Evolutionary conservation across 208 protist genomes (phyloP).

Genomic region (Strigomonas culicis): DNA sequence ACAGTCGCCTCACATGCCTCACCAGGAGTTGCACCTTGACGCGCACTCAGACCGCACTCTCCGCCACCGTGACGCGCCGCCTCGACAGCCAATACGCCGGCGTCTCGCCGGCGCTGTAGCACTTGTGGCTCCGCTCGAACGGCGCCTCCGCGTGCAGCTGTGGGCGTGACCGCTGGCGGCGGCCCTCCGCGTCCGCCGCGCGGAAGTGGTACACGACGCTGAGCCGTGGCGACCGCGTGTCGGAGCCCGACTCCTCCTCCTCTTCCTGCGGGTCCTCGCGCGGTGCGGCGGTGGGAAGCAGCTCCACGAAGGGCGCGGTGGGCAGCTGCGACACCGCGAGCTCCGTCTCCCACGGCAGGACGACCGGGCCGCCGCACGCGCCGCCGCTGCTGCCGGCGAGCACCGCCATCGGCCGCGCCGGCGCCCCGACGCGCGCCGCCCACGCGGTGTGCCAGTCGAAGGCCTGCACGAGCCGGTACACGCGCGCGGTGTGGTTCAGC

Average conservation of each 20-base stretch:
- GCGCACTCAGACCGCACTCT: no score
- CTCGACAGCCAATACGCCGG: slow-evolving; percentile 1
- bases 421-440: not conserved
- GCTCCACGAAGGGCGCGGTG: not conserved
- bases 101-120: not conserved
- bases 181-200: no score
- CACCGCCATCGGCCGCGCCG: not conserved
- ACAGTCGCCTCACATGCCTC: not conserved
- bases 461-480: slow-evolving; percentile 39
- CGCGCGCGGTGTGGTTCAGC: slow-evolving; percentile 42
- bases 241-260: slow-evolving; percentile 1
- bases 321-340: not conserved
- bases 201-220: slow-evolving; percentile 4
- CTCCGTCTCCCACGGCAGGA: not conserved
- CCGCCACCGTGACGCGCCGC: not conserved
- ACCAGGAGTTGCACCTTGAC: no score
- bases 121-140: not conserved
- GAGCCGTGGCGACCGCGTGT: no score
- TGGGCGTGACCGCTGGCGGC: no score
- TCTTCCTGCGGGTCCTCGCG: not conserved
- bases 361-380: not conserved
- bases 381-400: not conserved
- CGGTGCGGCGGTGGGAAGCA: no score
- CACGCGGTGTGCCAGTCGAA: slow-evolving; percentile 12
- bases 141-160: not conserved